Evolutionary conservation across 2,329 filamentous ascomycete genomes (phyloP).

Genomic region (Raffaelea arxii): DNA sequence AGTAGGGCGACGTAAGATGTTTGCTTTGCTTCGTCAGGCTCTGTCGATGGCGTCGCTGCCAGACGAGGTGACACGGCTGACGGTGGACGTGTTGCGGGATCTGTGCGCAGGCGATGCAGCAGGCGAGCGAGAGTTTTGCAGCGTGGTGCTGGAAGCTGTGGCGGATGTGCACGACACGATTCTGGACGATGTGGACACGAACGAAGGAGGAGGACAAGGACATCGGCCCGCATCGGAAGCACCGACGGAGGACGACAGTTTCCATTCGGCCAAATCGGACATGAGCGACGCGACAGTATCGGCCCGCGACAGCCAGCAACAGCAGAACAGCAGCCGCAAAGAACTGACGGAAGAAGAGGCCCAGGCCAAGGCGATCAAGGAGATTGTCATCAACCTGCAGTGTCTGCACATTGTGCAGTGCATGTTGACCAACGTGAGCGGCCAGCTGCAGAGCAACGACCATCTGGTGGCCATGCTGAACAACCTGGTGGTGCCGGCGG

Average conservation of each 20-base stretch:
- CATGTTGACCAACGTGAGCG: constrained; percentile 89
- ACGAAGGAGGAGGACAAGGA: constrained; percentile 22
- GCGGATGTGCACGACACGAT: constrained; percentile 96
- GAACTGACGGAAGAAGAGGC: constrained; percentile 54
- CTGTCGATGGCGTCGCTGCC: constrained; percentile 80
- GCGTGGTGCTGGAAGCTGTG: constrained; percentile 81
- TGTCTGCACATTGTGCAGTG: constrained; percentile 95
- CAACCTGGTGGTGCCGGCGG: constrained; percentile 89
- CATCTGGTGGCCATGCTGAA: constrained; percentile 97
- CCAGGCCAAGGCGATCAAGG: constrained; percentile 67
- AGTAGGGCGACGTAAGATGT: constrained; percentile 92
- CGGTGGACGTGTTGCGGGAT: constrained; percentile 69
- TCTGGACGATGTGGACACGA: constrained; percentile 51
- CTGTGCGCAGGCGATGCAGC: constrained; percentile 68
- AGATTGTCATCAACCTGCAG: constrained; percentile 97
- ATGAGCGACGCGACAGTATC: constrained; percentile 58
- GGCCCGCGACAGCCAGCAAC: constrained; percentile 31
- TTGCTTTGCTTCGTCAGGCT: constrained; percentile 75
- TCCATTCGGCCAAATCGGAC: constrained; percentile 86
- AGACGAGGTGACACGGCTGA: constrained; percentile 84
- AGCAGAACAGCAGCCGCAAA: constrained; percentile 11
- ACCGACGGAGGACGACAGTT: constrained; percentile 64
- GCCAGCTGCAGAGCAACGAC: constrained; percentile 78
- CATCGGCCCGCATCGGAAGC: constrained; percentile 17
- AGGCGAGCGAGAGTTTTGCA: constrained; percentile 75